Evolutionary conservation across 441 rosid genomes (phyloP).

Genomic region (Gossypium schwendimanii): DNA sequence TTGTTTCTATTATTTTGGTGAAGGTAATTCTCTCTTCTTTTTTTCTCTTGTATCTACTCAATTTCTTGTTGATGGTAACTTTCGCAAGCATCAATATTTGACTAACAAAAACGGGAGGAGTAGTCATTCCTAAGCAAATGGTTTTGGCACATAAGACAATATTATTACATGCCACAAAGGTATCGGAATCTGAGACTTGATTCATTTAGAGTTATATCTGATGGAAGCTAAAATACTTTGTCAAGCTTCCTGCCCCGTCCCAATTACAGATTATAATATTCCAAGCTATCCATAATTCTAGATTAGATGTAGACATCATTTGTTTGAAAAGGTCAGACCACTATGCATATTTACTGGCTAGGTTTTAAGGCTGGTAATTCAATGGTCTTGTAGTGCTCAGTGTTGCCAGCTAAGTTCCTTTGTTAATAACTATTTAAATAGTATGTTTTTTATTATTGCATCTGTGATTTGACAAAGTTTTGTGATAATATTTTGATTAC

Average conservation of each 20-base stretch:
- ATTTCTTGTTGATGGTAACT: neutral
- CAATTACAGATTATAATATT: neutral
- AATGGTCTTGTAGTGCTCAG: neutral
- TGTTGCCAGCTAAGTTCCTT: neutral
- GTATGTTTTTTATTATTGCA: neutral
- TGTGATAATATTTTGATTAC: neutral
- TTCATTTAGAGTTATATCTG: neutral
- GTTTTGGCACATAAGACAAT: neutral
- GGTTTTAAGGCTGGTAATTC: neutral
- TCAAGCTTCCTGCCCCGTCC: neutral
- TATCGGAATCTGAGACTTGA: neutral
- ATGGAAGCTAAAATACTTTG: neutral
- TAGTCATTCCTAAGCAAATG: neutral
- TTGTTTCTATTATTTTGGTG: neutral
- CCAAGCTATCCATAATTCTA: neutral
- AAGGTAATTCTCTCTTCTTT: neutral
- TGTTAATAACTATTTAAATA: neutral
- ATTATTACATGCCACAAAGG: neutral
- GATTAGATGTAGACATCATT: neutral
- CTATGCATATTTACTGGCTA: neutral
- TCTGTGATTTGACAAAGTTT: neutral
- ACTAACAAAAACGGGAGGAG: neutral
- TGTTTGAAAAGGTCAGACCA: neutral
- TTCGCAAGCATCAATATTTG: neutral
- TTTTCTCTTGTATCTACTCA: neutral